Base-by-base conservation (phyloP, 2,329 filamentous ascomycete genomes). In the Aureobasidium sp. region DNA sequence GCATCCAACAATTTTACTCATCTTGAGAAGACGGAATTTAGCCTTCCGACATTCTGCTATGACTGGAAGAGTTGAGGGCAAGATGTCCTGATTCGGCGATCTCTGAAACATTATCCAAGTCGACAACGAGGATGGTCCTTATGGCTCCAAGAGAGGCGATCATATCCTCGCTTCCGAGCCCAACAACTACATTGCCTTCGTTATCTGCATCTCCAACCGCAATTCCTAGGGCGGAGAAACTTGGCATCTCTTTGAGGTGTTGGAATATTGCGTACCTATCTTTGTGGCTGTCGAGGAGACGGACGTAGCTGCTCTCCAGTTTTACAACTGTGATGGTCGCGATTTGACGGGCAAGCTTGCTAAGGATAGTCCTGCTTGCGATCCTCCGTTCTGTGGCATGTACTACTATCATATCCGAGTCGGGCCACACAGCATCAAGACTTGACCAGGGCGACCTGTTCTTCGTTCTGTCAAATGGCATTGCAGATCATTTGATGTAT, bases 291-390 rank as follows among this genome's bases (percentile, higher is more conserved):
- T 29, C 5, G 51, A 39, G 24, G n/a, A 39, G 6, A 53, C 51
- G 13, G 17, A 39, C 12, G 51, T 29, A 15, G 51, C 34, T 24
- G 51, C 51, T 27, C 51, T 36, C 4, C 51, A 53, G n/a, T 53
- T 53, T 36, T 53, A 53, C 51, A 53, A 53, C 36, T 53, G 51
- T 17, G 51, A 53, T 27, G 51, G 51, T 7, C 41, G 51, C n/a
- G 51, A 53, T 24, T 53, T 39, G 6, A 53, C 36, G 41, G 24
- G 51, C 17, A 13, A 24, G 6, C 10, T 39, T 52, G n/a, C 10
- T 20, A 34, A 53, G n/a, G 20, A 32, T 29, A n/a, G 29, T 8
- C 24, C 13, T 53, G 13, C 51, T 29, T 53, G 51, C n/a, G 2
- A 10, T 2, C 13, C 20, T 41, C 51, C 51, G 2, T 53, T 41